A percentile compares a stretch with the other conserved stretches of the same genome.
These are phyloP conservation scores for Nectriaceae sp. DNA, from an alignment of 2,329 filamentous ascomycete genomes.

Conservation along the genomic window DNA sequence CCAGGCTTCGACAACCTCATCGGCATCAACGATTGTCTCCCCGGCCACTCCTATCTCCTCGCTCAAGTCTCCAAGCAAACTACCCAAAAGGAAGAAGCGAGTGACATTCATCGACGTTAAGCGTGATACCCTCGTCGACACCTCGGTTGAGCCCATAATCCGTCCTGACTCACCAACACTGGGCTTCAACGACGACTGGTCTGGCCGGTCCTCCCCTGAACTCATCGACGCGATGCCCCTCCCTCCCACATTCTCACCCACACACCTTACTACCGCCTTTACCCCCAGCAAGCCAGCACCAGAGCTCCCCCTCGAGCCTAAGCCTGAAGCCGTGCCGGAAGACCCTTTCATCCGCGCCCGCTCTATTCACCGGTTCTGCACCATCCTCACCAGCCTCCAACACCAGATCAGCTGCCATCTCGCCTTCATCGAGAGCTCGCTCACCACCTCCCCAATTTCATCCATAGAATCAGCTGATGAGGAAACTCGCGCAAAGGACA, in stretches of 20 bases:
- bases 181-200: constrained; percentile 50
- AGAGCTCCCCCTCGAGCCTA: constrained; percentile 19
- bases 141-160: constrained; percentile 46
- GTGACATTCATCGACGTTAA: constrained; percentile 37
- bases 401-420: constrained; percentile 52
- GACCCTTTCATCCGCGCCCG: constrained; percentile 43
- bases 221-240: constrained; percentile 14
- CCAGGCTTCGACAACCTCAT: constrained; percentile 20
- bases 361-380: constrained; percentile 51
- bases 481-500: constrained; percentile 41
- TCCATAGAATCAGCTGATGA: constrained; percentile 27
- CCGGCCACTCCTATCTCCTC: constrained; percentile 49
- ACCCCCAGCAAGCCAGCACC: constrained; percentile 7
- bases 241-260: constrained; percentile 1
- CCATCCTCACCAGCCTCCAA: constrained; percentile 49
- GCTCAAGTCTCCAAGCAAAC: constrained; percentile 14
- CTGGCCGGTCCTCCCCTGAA: constrained; percentile 29
- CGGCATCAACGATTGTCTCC: constrained; percentile 43
- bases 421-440: constrained; percentile 45
- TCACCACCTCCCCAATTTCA: constrained; percentile 29
- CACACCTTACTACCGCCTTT: neutral
- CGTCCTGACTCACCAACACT: constrained; percentile 63
- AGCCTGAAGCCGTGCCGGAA: constrained; percentile 14
- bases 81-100: constrained; percentile 39
- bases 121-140: constrained; percentile 30